Base-by-base conservation (phyloP, 2,329 filamentous ascomycete genomes). In the Arthrobotrys sphaeroides region DNA sequence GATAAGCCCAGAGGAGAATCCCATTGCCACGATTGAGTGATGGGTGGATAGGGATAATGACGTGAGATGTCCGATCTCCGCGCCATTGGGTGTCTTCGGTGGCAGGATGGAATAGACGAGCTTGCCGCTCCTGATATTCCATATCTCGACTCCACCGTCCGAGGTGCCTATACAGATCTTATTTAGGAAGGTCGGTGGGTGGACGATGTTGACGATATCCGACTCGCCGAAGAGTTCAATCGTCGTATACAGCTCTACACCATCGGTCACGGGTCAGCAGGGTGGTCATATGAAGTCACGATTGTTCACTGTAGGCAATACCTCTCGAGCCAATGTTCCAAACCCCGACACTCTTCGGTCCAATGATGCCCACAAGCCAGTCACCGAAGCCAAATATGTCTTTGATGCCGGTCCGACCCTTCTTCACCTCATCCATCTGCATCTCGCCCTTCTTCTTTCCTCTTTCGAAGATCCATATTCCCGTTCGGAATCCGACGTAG, bases 91-190 rank as follows among this genome's bases (percentile, higher is more conserved):
- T 1, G 90, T 85, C 6, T 88, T 87, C 0, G 91, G 90, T 0
- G 95, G 91, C 12, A 95, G 84, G 60, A 99, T 90, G 1, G 93
- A 96, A 82, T 97, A 96, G 26, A 99, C 88, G 64, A 97, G 86
- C 82, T 96, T 97, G 53, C 88, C 94, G 2, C 92, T 97, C 81
- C 91, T 96, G 75, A 99, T 85, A 81, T 99, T 99, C 94, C 95
- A 99, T 59, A 99, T 96, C 81, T 99, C 95, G 6, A 97, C 90
- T 82, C 90, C 91, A 5, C 95, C 95, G 82, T 99, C 93, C 77
- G 88, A 88, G 79, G 93, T 90, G 7, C 93, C 96, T 1, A 93
- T 91, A 78, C 98, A 93, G 47, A 99, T 88, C 83, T 99, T 99
- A 85, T 99, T 99, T 75, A 99, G 83, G 82, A 93, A 96, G 0